Conservation (phyloP, 192 early-diverging fungal species). For the Diversispora eburnea region DNA sequence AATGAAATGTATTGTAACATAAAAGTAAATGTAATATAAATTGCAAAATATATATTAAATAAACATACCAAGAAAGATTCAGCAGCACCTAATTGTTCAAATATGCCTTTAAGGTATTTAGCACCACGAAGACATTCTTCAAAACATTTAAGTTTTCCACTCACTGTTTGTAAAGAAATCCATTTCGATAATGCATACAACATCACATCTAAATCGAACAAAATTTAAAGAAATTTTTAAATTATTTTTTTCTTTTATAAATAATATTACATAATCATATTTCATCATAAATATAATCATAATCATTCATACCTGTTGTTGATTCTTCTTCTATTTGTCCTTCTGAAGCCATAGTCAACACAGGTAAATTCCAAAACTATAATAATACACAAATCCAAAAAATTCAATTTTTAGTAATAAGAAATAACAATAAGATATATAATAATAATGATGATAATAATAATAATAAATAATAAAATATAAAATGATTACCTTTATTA, state of each 20-base stretch:
- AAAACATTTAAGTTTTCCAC: conserved; percentile 61
- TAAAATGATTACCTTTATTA: conserved; percentile 52
- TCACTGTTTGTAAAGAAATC: conserved; percentile 64
- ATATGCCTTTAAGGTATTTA: conserved; percentile 63
- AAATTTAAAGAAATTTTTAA: too few species aligned
- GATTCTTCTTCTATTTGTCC: conserved; percentile 20
- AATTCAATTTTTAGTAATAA: neutral
- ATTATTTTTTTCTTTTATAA: neutral
- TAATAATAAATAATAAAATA: too few species aligned
- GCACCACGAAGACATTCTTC: conserved; percentile 71
- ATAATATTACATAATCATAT: neutral
- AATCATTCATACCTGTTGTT: conserved; percentile 29
- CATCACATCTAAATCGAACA: conserved; percentile 43
- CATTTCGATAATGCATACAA: conserved; percentile 64
- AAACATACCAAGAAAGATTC: conserved; percentile 37
- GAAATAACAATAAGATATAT: neutral
- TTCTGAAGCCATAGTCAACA: neutral
- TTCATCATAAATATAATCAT: neutral
- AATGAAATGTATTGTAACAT: neutral
- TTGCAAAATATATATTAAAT: conserved; percentile 5
- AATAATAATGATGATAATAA: too few species aligned
- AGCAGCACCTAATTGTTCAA: conserved; percentile 69
- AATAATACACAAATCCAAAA: neutral
- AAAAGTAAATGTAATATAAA: neutral
- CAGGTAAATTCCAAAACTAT: conserved; percentile 52